Evolutionary conservation across 106 monocot species (phyloP).

Genomic region (Agapanthus africanus): DNA sequence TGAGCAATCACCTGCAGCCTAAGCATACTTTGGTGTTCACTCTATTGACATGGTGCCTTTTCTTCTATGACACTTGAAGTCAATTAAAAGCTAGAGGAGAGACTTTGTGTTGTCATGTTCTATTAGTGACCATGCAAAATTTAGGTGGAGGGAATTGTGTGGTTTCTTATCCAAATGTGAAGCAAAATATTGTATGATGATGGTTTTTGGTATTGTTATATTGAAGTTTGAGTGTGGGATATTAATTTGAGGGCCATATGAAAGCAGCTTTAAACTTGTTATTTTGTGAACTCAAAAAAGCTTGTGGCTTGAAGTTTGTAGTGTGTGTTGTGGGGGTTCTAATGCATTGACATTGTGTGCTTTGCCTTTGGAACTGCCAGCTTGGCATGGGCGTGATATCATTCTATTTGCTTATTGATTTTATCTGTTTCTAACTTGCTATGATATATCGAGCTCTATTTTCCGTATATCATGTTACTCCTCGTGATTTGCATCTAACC

Average conservation of each 20-base stretch:
- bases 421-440: too few relatives aligned
- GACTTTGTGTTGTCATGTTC: neutral
- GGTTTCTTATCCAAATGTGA: conserved; percentile 14
- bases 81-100: neutral
- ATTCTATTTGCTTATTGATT: too few relatives aligned
- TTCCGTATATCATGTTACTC: too few relatives aligned
- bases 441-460: too few relatives aligned
- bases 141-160: conserved; percentile 36
- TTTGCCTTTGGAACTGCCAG: conserved; percentile 1
- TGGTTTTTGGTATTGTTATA: neutral
- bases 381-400: neutral
- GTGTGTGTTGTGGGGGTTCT: neutral
- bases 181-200: neutral
- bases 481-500: too few relatives aligned
- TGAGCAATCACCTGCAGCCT: conserved; percentile 25
- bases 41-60: neutral
- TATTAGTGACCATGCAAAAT: conserved; percentile 35
- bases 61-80: neutral
- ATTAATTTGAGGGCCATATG: neutral
- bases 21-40: conserved; percentile 26
- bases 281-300: neutral
- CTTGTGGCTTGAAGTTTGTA: neutral
- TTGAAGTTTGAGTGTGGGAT: neutral
- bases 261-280: neutral
- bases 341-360: neutral